Base-by-base conservation (phyloP, 1,139 yeast genomes). In the Saccharomycopsis hybrid region DNA sequence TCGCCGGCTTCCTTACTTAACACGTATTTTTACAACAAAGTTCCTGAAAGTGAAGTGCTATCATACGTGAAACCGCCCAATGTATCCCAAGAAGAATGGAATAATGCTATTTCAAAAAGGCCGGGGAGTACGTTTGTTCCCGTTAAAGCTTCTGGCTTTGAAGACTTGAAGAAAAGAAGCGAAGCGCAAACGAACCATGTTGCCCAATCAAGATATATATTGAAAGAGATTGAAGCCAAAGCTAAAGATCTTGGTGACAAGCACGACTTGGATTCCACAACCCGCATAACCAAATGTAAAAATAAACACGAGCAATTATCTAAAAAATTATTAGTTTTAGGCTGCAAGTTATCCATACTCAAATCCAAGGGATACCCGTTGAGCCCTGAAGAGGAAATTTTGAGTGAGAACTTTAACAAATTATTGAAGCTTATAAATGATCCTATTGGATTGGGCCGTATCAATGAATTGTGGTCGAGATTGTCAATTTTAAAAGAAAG, bases 401-500 rank as follows among this genome's bases (percentile, higher is more conserved):
- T 89, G 57, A 78, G 88, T 56, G 75, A 76, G 57, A 82, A 80
- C 57, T 83, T 89, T 59, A 85, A 82, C 55, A 69, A 75, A 41
- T 69, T 90, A 55, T 73, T 82, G 53, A 69, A 76, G 60, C 78
- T 72, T 59, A 80, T 77, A 58, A 82, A 77, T 69, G 95, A 78
- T 74, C 97, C 79, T 59, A 83, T 78, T 57, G 90, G 76, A 54
- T 74, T 89, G 54, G 96, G 96, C 39, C 82, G 89, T 61, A 77
- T 89, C 54, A 87, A 86, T 62, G 98, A 92, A 65, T 73, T 89
- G 33, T 92, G 96, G 89, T 97, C 97, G 1, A 76, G 96, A 56
- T 71, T 92, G 58, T 80, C 92, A 4, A 83, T 86, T 11, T 69
- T 89, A 54, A 82, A 87, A 57, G 95, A 85, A 58, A 74, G 89